Conservation (phyloP, 805 yeast genomes). For the Saccharomyces paradoxus region DNA sequence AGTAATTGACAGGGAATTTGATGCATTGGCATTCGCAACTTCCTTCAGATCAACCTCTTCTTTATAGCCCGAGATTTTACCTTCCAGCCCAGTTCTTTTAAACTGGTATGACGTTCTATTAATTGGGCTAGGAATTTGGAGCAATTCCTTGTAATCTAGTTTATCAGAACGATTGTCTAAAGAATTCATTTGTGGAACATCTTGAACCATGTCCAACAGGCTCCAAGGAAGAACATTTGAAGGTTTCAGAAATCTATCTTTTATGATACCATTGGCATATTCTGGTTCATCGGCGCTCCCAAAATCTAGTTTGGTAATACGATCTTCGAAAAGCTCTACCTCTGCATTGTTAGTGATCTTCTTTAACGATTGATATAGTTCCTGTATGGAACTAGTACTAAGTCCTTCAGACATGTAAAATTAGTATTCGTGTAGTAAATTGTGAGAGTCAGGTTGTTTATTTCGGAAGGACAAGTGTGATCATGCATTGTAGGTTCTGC, state of each 20-base stretch:
- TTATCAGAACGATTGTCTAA: conserved; percentile 17
- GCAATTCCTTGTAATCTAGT: conserved; percentile 37
- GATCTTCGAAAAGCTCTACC: conserved; percentile 37
- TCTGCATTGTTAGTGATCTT: conserved; percentile 17
- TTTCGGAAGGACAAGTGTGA: too few species aligned
- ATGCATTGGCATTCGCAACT: conserved; percentile 43
- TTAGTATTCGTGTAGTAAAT: not conserved
- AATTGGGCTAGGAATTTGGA: conserved; percentile 51
- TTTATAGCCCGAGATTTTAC: conserved; percentile 51
- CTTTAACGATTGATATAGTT: conserved; percentile 15
- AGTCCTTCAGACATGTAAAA: conserved; percentile 1
- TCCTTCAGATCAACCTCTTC: conserved; percentile 52
- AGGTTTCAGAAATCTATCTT: conserved; percentile 51
- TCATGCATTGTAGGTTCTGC: not conserved
- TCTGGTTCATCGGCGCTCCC: not conserved
- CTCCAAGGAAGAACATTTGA: conserved; percentile 57
- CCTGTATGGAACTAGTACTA: conserved; percentile 12
- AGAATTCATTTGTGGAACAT: conserved; percentile 35
- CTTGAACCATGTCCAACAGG: conserved; percentile 61
- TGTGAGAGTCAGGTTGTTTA: too few species aligned
- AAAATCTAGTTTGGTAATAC: conserved; percentile 32
- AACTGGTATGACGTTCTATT: conserved; percentile 60
- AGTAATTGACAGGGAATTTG: conserved; percentile 64
- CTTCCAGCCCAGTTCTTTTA: conserved; percentile 67
- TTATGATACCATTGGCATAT: conserved; percentile 13